Percentiles rank a stretch among this genome's conserved stretches.
Evolutionary conservation across 169 alveolate genomes (phyloP).

Genomic region (Plasmodium billcollinsi): DNA sequence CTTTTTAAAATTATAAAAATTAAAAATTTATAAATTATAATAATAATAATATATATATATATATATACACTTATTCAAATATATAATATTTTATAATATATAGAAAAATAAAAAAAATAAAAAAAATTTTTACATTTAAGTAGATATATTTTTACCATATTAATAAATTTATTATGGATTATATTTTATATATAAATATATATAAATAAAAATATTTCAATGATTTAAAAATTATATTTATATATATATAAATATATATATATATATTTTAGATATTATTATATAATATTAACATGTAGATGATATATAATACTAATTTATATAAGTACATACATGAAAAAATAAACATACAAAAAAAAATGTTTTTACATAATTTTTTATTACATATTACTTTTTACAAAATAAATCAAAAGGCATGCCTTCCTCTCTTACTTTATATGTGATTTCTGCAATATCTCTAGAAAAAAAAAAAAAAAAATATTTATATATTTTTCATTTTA

Average conservation of each 20-base stretch:
- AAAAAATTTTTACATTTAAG: neutral
- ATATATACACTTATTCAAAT: neutral
- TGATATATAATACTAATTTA: neutral
- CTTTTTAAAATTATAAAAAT: constrained; percentile 19
- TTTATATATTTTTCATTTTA: no score
- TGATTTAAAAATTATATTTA: no score
- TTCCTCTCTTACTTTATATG: constrained; percentile 37
- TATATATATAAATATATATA: no score
- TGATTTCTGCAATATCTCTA: constrained; percentile 69
- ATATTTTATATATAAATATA: no score
- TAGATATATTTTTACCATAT: neutral
- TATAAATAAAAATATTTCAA: no score
- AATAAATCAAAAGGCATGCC: constrained; percentile 55
- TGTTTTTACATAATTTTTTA: neutral
- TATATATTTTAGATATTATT: neutral
- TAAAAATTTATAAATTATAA: constrained; percentile 2
- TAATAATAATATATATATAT: neutral
- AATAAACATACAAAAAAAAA: neutral
- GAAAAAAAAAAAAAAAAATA: constrained; percentile 6
- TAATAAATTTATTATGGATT: neutral
- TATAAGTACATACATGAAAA: neutral
- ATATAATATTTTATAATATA: neutral
- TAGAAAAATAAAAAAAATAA: neutral
- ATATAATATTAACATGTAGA: constrained; percentile 1
- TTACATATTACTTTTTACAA: constrained; percentile 26